Percentiles rank a stretch among this genome's conserved stretches.
Conservation (phyloP, 148 eudicot genomes). For the Fagopyrum esculentum region DNA sequence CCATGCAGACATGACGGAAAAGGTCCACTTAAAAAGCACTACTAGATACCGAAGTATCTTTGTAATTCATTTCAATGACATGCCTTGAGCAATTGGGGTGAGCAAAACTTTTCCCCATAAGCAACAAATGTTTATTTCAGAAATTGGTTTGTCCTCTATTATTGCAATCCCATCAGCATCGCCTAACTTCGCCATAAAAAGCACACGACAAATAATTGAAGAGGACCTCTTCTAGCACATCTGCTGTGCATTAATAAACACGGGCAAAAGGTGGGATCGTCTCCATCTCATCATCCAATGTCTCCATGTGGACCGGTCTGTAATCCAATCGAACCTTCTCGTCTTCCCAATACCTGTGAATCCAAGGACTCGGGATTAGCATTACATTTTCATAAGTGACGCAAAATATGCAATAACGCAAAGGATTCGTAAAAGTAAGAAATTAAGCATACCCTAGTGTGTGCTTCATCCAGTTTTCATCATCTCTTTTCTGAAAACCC, state of each 20-base stretch:
- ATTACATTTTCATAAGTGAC: neutral
- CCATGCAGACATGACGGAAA: no score
- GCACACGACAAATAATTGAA: no score
- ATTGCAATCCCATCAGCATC: no score
- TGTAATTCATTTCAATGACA: no score
- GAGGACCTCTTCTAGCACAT: no score
- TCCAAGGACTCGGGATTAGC: neutral
- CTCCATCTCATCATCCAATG: slow-evolving; percentile 78
- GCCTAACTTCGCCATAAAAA: no score
- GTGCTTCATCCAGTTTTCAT: slow-evolving; percentile 92
- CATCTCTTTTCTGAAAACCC: slow-evolving; percentile 76
- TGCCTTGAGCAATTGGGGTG: no score
- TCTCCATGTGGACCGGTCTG: slow-evolving; percentile 87
- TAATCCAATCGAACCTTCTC: slow-evolving; percentile 81
- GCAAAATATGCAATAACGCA: neutral
- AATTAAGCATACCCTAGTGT: slow-evolving; percentile 52
- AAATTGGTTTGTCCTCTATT: no score
- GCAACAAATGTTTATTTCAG: no score
- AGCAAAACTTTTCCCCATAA: no score
- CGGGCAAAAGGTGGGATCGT: slow-evolving; percentile 91
- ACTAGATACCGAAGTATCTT: no score
- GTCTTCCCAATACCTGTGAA: slow-evolving; percentile 68
- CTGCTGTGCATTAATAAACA: slow-evolving; percentile 42
- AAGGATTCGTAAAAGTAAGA: neutral
- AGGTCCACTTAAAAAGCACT: no score